phyloP scores from a whole-genome alignment of 2,329 filamentous ascomycete species.

The Cladosporium cucumerinum region DNA sequence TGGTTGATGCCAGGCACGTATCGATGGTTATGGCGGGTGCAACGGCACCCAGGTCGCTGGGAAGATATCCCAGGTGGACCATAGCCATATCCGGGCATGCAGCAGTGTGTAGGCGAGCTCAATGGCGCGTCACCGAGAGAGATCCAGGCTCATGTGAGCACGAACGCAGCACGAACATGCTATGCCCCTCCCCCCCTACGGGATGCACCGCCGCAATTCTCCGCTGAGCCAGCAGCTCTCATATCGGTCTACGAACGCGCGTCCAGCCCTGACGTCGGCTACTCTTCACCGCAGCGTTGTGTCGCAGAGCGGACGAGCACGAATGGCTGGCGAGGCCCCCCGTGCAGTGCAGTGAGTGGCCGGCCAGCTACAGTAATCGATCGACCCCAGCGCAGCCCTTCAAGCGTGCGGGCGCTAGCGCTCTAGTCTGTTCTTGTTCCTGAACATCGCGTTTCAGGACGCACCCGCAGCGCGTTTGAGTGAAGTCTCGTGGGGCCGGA shows the following conservation, averaged over 20 bases:
- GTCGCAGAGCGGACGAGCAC: neutral
- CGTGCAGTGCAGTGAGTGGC: no score
- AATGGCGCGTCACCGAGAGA: neutral
- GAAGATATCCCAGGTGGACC: neutral
- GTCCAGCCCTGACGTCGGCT: constrained; percentile 2
- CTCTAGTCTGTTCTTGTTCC: constrained; percentile 6
- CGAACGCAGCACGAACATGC: neutral
- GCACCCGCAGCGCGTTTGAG: neutral
- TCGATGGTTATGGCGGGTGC: constrained; percentile 3
- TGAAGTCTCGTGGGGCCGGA: neutral
- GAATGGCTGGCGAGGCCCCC: constrained; percentile 10
- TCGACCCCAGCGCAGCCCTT: constrained; percentile 15
- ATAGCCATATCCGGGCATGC: neutral
- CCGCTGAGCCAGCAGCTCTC: neutral
- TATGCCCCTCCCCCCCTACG: neutral
- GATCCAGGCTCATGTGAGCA: neutral
- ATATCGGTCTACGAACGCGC: constrained; percentile 13
- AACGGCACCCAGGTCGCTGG: neutral
- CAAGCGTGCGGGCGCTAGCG: constrained; percentile 8
- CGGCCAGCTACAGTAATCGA: no score
- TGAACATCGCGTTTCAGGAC: constrained; percentile 8
- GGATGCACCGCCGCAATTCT: neutral
- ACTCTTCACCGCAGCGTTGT: constrained; percentile 12
- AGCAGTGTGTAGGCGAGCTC: neutral
- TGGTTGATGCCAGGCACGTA: neutral